These are phyloP conservation scores for Wickerhamiella infanticola DNA, from an alignment of 1,139 yeast species.

Conservation along the genomic window DNA sequence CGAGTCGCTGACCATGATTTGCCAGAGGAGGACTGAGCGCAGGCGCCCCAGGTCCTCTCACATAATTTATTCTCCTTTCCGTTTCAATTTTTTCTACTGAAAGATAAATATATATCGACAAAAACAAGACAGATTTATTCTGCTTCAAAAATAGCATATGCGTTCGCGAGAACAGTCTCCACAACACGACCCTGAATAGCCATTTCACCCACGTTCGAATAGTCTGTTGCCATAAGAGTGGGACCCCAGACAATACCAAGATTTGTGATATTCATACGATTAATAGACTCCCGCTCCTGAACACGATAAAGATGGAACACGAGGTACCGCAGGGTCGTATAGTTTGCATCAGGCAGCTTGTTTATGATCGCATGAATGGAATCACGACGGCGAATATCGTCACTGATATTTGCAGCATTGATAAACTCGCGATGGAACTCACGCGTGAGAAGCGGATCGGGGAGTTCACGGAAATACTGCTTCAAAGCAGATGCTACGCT, in stretches of 20 bases:
- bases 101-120: not conserved
- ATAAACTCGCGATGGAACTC: conserved; percentile 62
- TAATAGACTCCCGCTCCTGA: conserved; percentile 43
- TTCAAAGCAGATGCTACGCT: conserved; percentile 64
- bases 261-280: conserved; percentile 69
- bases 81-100: not conserved
- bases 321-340: conserved; percentile 74
- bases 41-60: not conserved
- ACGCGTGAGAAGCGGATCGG: conserved; percentile 61
- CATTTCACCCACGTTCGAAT: conserved; percentile 59
- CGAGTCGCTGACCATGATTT: no score
- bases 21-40: no score
- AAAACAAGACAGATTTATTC: conserved; percentile 21
- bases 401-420: conserved; percentile 58
- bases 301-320: conserved; percentile 74
- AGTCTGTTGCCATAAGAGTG: conserved; percentile 51
- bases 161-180: conserved; percentile 69
- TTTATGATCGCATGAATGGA: conserved; percentile 77
- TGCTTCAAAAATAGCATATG: conserved; percentile 78
- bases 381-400: conserved; percentile 43
- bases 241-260: conserved; percentile 93
- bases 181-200: conserved; percentile 67
- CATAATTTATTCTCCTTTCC: not conserved
- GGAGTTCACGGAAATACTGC: conserved; percentile 62
- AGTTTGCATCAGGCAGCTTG: conserved; percentile 86